Percentiles rank a stretch among this genome's conserved stretches.
These are phyloP conservation scores for Polysphondylium violaceum DNA, from an alignment of 78 protist species.

Conservation along the genomic window DNA sequence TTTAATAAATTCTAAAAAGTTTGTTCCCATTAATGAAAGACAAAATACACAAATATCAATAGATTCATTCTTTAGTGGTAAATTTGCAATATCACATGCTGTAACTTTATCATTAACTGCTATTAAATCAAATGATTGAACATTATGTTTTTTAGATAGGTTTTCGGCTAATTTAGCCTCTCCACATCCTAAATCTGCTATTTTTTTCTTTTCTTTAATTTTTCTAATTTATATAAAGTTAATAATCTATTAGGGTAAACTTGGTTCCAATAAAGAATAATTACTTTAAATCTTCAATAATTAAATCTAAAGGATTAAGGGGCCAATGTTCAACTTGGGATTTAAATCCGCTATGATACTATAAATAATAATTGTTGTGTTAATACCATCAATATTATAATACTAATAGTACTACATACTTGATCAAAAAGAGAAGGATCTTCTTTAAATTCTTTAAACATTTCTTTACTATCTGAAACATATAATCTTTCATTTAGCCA, in stretches of 20 bases:
- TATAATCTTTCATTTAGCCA: slow-evolving; percentile 91
- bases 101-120: slow-evolving; percentile 86
- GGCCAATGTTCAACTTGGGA: slow-evolving; percentile 90
- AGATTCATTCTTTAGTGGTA: slow-evolving; percentile 79
- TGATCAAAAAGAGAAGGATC: slow-evolving; percentile 77
- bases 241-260: not conserved
- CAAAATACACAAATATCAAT: slow-evolving; percentile 89
- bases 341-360: slow-evolving; percentile 88
- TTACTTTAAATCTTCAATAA: slow-evolving; percentile 37
- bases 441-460: slow-evolving; percentile 66
- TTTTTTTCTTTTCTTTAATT: slow-evolving; percentile 8
- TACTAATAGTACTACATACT: no score
- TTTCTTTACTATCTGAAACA: slow-evolving; percentile 68
- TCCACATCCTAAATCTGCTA: slow-evolving; percentile 96
- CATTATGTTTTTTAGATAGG: not conserved
- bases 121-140: slow-evolving; percentile 92
- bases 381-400: not conserved
- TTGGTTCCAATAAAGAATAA: not conserved
- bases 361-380: no score
- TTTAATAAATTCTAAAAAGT: slow-evolving; percentile 78
- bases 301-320: slow-evolving; percentile 84
- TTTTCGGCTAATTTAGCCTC: slow-evolving; percentile 87
- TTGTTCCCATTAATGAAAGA: slow-evolving; percentile 92
- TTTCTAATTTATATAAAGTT: not conserved
- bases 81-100: slow-evolving; percentile 88